Percentiles rank a stretch among this genome's conserved stretches.
Conservation (phyloP, 495 filamentous ascomycete species). For the Aspergillus wentii region DNA sequence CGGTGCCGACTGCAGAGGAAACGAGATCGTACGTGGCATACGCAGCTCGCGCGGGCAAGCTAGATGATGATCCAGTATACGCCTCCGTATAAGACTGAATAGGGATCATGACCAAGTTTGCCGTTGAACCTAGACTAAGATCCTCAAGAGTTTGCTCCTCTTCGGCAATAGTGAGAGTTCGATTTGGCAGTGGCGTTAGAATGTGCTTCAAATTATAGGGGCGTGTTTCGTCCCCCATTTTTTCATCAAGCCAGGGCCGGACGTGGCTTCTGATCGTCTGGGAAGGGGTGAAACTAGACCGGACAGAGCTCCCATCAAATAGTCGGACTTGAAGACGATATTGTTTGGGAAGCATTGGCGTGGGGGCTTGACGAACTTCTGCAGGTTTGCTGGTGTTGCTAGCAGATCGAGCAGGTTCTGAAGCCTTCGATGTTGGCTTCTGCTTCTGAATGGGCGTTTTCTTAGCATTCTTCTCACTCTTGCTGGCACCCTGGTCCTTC, state of each 20-base stretch:
- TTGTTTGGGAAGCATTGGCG: slow-evolving; percentile 26
- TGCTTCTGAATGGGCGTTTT: slow-evolving; percentile 6
- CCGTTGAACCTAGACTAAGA: slow-evolving; percentile 67
- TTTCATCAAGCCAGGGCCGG: slow-evolving; percentile 67
- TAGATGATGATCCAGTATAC: slow-evolving; percentile 41
- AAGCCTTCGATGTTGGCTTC: slow-evolving; percentile 8
- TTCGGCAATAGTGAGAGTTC: slow-evolving; percentile 64
- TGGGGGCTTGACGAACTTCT: slow-evolving; percentile 8
- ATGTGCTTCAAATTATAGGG: slow-evolving; percentile 86
- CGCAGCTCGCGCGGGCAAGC: slow-evolving; percentile 38
- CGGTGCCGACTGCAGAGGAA: slow-evolving; percentile 34
- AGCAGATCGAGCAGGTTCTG: slow-evolving; percentile 3
- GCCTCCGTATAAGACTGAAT: slow-evolving; percentile 57
- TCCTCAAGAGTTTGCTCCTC: slow-evolving; percentile 62
- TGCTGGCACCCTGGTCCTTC: neutral
- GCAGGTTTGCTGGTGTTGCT: slow-evolving; percentile 5
- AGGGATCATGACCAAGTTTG: slow-evolving; percentile 79
- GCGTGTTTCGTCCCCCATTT: slow-evolving; percentile 39
- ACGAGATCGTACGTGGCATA: slow-evolving; percentile 41
- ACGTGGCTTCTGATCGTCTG: slow-evolving; percentile 64
- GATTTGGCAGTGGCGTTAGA: slow-evolving; percentile 71
- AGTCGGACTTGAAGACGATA: slow-evolving; percentile 74
- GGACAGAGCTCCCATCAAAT: slow-evolving; percentile 77
- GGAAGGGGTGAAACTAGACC: slow-evolving; percentile 60
- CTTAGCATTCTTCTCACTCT: neutral